Evolutionary conservation across 2,329 filamentous ascomycete species (phyloP).

Genomic region (Colletotrichum lentis): DNA sequence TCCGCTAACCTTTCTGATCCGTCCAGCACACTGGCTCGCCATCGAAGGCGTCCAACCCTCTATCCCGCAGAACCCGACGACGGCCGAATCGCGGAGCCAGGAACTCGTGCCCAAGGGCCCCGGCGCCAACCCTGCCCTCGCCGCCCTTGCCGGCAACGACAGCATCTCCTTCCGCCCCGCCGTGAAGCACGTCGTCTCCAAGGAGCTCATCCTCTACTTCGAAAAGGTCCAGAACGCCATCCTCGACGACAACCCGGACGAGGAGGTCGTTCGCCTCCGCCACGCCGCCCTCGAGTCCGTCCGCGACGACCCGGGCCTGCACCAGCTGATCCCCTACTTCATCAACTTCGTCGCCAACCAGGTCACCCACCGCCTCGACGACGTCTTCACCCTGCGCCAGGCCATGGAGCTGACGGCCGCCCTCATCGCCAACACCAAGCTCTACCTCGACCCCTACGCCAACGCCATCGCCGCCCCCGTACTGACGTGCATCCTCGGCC

Average conservation of each 20-base stretch:
- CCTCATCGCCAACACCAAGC: conserved; percentile 80
- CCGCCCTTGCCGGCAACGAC: conserved; percentile 83
- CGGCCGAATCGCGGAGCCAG: conserved; percentile 81
- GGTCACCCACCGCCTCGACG: conserved; percentile 91
- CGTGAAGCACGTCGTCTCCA: conserved; percentile 95
- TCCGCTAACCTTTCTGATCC: conserved; percentile 33
- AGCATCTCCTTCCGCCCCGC: conserved; percentile 85
- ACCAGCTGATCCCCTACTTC: conserved; percentile 96
- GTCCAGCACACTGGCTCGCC: conserved; percentile 89
- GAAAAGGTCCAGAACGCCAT: conserved; percentile 92
- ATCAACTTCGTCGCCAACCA: conserved; percentile 95
- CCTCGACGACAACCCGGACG: conserved; percentile 85
- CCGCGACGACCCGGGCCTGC: conserved; percentile 86
- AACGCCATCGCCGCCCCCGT: conserved; percentile 81
- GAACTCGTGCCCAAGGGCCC: conserved; percentile 91
- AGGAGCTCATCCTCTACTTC: conserved; percentile 96
- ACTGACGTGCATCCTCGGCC: conserved; percentile 87
- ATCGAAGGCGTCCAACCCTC: conserved; percentile 97
- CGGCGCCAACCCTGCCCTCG: conserved; percentile 84
- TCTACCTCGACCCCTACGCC: conserved; percentile 73
- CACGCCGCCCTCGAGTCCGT: conserved; percentile 87
- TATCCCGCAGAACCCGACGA: conserved; percentile 94
- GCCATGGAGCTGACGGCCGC: conserved; percentile 92
- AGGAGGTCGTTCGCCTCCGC: conserved; percentile 75
- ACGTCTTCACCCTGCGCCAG: conserved; percentile 85